Evolutionary conservation across 352 stramenopile species (phyloP).

Genomic region (Phytophthora ohioensis): DNA sequence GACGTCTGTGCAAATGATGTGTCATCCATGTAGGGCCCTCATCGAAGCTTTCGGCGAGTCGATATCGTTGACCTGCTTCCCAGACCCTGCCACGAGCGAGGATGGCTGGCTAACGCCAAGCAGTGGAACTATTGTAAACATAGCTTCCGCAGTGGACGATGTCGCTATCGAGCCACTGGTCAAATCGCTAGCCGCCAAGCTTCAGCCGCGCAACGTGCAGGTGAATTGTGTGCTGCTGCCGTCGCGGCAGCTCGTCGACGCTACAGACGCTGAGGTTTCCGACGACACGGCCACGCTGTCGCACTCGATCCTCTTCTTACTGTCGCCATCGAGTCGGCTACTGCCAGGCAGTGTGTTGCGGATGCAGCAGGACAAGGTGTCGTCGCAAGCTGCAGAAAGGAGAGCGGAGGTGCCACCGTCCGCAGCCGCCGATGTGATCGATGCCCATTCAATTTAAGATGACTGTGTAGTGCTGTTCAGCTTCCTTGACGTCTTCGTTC

Average conservation of each 20-base stretch:
- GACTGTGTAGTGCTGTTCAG: constrained; percentile 12
- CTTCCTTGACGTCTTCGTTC: constrained; percentile 18
- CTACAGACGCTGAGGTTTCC: not conserved
- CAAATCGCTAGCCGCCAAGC: constrained; percentile 49
- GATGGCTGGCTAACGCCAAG: constrained; percentile 27
- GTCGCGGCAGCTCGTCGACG: not conserved
- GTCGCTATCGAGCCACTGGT: constrained; percentile 48
- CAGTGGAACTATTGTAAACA: constrained; percentile 39
- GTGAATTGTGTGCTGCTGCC: constrained; percentile 68
- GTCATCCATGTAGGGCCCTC: constrained; percentile 19
- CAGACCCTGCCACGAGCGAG: constrained; percentile 12
- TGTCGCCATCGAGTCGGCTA: constrained; percentile 57
- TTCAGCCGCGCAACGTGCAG: constrained; percentile 52
- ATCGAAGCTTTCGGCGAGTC: constrained; percentile 40
- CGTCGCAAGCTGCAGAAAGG: constrained; percentile 11
- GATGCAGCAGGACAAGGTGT: constrained; percentile 39
- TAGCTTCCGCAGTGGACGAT: constrained; percentile 27
- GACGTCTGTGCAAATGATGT: constrained; percentile 13
- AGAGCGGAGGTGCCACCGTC: constrained; percentile 19
- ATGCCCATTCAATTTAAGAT: constrained; percentile 33
- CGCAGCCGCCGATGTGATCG: constrained; percentile 9
- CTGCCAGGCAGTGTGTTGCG: constrained; percentile 71
- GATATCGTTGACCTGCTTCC: constrained; percentile 40
- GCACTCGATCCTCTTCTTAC: constrained; percentile 69
- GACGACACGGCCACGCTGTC: constrained; percentile 43